phyloP scores from a whole-genome alignment of 208 protist genomes.

The Paratrypanosoma confusum region DNA sequence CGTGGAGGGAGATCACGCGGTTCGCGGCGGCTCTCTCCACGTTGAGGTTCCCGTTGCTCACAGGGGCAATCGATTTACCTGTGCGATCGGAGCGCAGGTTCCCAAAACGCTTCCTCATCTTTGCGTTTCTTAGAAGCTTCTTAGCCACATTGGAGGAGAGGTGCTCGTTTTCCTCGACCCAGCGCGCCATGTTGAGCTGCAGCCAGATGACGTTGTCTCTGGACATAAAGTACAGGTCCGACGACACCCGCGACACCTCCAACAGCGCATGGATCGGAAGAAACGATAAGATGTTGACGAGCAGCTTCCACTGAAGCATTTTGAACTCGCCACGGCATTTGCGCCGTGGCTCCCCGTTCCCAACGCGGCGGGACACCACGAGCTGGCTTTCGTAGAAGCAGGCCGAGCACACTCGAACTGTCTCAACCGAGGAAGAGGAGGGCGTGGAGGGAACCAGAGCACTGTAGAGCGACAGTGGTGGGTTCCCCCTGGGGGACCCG shows the following conservation, averaged over 20 bases:
- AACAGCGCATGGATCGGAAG: conserved; percentile 39
- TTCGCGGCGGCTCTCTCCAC: conserved; percentile 50
- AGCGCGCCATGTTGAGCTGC: conserved; percentile 71
- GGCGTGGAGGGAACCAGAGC: no score
- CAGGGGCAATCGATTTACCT: conserved; percentile 14
- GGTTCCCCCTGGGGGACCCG: no score
- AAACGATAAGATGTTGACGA: conserved; percentile 68
- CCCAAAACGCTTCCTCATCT: background rate
- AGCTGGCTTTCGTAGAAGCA: conserved; percentile 82
- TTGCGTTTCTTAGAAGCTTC: background rate
- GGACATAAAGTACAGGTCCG: conserved; percentile 82
- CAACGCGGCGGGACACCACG: conserved; percentile 52
- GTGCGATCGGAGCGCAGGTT: conserved; percentile 4
- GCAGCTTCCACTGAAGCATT: conserved; percentile 57
- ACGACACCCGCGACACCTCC: conserved; percentile 45
- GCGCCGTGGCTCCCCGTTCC: conserved; percentile 46
- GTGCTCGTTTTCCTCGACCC: conserved; percentile 28
- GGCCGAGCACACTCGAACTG: conserved; percentile 29
- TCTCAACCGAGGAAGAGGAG: no score
- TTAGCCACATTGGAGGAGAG: background rate
- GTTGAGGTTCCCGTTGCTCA: conserved; percentile 32
- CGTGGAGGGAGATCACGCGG: conserved; percentile 73
- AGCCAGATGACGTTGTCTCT: conserved; percentile 82
- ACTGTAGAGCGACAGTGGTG: no score
- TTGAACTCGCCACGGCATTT: conserved; percentile 77